Conservation (phyloP, 768 basidiomycete genomes). For the Leccinum subgranulosum region DNA sequence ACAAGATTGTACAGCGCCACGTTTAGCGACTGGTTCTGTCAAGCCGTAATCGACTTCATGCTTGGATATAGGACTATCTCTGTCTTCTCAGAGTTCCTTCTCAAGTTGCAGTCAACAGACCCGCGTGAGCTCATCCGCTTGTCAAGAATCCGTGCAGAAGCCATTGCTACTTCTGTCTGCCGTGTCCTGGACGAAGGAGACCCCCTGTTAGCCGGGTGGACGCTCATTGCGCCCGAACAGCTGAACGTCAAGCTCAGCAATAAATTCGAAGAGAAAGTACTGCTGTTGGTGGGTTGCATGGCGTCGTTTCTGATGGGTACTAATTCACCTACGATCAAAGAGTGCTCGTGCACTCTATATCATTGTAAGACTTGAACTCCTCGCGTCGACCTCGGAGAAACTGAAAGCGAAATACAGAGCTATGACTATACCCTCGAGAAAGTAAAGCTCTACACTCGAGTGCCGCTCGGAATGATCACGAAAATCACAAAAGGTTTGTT, state of each 20-base stretch:
- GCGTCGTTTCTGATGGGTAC: background rate
- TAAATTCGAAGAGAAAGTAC: constrained; percentile 91
- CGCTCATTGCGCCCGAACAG: constrained; percentile 80
- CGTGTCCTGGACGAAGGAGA: constrained; percentile 77
- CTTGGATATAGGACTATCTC: constrained; percentile 82
- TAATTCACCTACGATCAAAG: constrained; percentile 17
- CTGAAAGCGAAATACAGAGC: constrained; percentile 47
- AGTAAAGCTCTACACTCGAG: constrained; percentile 84
- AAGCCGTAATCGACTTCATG: constrained; percentile 92
- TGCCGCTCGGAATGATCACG: constrained; percentile 80
- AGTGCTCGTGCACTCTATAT: constrained; percentile 63
- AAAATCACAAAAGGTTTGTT: constrained; percentile 70
- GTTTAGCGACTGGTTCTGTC: constrained; percentile 94
- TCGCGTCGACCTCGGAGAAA: background rate
- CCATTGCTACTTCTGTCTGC: constrained; percentile 84
- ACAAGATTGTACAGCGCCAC: constrained; percentile 87
- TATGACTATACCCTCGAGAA: constrained; percentile 94
- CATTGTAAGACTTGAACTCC: constrained; percentile 50
- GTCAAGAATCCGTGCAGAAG: constrained; percentile 86
- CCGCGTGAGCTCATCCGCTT: constrained; percentile 85
- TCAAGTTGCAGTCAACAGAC: constrained; percentile 87
- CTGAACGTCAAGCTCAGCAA: constrained; percentile 66
- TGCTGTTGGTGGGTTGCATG: constrained; percentile 68
- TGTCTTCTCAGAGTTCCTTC: constrained; percentile 92
- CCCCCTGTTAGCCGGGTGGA: constrained; percentile 82